Evolutionary conservation across 495 filamentous ascomycete genomes (phyloP).

Genomic region (Bacidia gigantensis): DNA sequence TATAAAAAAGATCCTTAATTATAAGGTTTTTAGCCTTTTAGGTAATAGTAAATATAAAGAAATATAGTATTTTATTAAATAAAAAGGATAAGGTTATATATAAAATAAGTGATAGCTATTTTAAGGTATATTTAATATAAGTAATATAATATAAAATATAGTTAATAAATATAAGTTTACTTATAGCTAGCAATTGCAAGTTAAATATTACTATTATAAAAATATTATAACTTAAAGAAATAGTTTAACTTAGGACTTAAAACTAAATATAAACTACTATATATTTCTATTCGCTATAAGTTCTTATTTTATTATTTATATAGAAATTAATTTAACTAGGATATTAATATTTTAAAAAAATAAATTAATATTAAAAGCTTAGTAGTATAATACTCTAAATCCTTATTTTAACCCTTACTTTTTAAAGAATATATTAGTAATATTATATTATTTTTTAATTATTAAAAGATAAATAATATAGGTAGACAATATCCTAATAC

Average conservation of each 20-base stretch:
- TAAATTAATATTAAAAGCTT: not conserved
- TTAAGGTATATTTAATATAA: not conserved
- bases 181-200: not conserved
- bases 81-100: not conserved
- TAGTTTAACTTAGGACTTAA: not conserved
- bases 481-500: not conserved
- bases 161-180: not conserved
- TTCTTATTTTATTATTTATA: not conserved
- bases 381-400: not conserved
- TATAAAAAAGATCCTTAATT: not conserved
- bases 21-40: not conserved
- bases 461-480: not conserved
- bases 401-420: too few species aligned
- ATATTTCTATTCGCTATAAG: not conserved
- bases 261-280: not conserved
- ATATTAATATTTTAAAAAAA: too few species aligned
- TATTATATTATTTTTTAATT: not conserved
- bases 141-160: not conserved
- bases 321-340: not conserved
- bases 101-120: not conserved
- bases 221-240: not conserved
- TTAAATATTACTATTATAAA: not conserved
- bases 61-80: not conserved
- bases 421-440: not conserved
- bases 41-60: not conserved